Percentiles rank a stretch among this genome's conserved stretches.
Conservation (phyloP, 495 filamentous ascomycete genomes). For the Viridothelium virens region DNA sequence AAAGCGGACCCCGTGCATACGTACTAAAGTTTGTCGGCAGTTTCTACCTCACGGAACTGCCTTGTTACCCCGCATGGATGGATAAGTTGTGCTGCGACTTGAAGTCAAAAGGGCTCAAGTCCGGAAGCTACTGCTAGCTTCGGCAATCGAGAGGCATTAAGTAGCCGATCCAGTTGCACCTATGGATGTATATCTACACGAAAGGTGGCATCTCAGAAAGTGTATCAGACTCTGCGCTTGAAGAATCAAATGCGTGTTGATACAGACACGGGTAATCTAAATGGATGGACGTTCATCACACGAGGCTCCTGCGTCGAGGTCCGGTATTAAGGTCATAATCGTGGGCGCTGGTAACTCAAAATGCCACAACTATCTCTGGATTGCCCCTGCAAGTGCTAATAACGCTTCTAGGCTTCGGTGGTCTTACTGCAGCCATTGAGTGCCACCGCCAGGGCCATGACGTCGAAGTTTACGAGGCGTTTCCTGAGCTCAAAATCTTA, state of each 20-base stretch:
- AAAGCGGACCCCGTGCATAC: no score
- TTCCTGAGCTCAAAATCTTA: conserved; percentile 49
- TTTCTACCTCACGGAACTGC: not conserved
- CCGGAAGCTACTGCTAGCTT: no score
- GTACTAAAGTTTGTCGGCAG: not conserved
- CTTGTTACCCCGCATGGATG: not conserved
- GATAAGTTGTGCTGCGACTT: not conserved
- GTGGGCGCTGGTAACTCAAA: conserved; percentile 28
- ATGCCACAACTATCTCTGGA: conserved; percentile 23
- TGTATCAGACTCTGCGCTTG: no score
- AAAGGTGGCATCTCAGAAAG: no score
- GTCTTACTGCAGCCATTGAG: conserved; percentile 57
- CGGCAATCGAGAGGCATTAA: no score
- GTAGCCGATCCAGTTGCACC: no score
- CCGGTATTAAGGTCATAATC: conserved; percentile 33
- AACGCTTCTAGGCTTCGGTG: conserved; percentile 46
- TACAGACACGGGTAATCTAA: no score
- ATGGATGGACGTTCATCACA: not conserved
- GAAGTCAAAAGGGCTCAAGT: not conserved
- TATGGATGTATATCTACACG: no score
- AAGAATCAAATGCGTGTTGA: no score
- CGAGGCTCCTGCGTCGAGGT: conserved; percentile 7
- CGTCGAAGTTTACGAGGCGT: conserved; percentile 48
- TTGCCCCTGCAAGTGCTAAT: conserved; percentile 24
- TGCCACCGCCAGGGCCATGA: conserved; percentile 56